Conservation (phyloP, 2,329 filamentous ascomycete species). For the Botrytis byssoidea region DNA sequence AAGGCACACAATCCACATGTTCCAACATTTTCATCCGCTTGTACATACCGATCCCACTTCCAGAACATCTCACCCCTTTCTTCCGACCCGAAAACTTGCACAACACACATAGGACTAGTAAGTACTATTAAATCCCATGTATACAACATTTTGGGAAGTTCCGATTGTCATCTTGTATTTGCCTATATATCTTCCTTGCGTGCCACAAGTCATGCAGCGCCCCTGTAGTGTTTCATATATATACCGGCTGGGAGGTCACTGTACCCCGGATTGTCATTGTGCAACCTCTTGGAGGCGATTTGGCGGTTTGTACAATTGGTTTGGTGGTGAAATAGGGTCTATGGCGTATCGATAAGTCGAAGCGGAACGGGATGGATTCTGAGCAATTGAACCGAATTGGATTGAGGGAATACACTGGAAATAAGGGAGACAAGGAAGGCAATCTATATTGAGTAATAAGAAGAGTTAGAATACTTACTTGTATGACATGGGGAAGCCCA, state of each 20-base stretch:
- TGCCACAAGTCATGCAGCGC: conserved; percentile 2
- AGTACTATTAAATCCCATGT: background rate
- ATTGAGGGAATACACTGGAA: background rate
- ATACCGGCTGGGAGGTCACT: background rate
- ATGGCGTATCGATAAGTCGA: background rate
- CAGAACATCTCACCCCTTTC: background rate
- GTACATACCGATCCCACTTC: background rate
- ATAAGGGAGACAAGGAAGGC: background rate
- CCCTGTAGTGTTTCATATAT: conserved; percentile 3
- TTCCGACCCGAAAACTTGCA: background rate
- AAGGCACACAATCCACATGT: background rate
- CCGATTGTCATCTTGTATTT: background rate
- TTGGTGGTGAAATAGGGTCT: background rate
- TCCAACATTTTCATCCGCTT: background rate
- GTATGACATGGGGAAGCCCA: background rate
- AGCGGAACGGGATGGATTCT: background rate
- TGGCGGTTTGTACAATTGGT: background rate
- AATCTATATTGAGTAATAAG: background rate
- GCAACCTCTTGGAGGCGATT: background rate
- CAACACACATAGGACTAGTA: no score
- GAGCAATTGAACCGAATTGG: background rate
- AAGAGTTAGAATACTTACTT: background rate
- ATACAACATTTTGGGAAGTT: conserved; percentile 4
- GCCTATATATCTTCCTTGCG: background rate
- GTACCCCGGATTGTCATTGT: conserved; percentile 3